Base-by-base conservation (phyloP, 2,329 filamentous ascomycete genomes). In the Ascochyta viciae-villosae region DNA sequence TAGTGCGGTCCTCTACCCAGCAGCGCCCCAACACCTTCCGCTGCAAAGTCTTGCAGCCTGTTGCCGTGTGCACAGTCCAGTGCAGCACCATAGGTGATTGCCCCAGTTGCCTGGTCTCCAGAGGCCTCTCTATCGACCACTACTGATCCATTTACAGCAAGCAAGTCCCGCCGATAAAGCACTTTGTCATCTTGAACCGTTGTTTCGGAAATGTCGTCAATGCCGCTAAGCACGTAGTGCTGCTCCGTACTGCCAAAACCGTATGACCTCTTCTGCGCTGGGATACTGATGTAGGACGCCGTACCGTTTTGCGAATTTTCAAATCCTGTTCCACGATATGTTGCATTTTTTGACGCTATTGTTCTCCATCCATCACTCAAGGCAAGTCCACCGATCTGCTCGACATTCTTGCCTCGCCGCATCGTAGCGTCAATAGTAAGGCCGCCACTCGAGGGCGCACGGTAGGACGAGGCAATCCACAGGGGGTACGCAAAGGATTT, bases 361-460 rank as follows among this genome's bases (percentile, higher is more conserved):
- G 83, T 82, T 60, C 89, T 84, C 3, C 89, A 74, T 1, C 85
- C 86, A 0, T 81, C 85, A 0, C 87, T 84, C 46, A 89, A 86
- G 24, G 84, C 78, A 1, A 82, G 73, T 8, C 74, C 67, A 4
- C 82, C 81, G 23, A 75, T 56, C 24, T 79, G 77, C 24, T 77
- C 67, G 8, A 84, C 77, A 16, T 80, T 66, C 33, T 86, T 80
- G 12, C 80, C 81, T 13, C 82, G 80, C 39, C 72, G 72, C 62
- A 87, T 72, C n/a, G 66, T 72, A 10, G 79, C 83, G 23, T 76
- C 66, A 51, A 83, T 80, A 2, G 77, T 78, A 46, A 79, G 74
- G 43, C 76, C 76, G 13, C 79, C 79, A 16, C 61, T 64, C 3
- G 77, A 49, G 24, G 80, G 67, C 12, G 77, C 69, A 13, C 72